Percentiles rank a stretch among this genome's conserved stretches.
Evolutionary conservation across 495 filamentous ascomycete genomes (phyloP).

Genomic region (Penicillium antarcticum): DNA sequence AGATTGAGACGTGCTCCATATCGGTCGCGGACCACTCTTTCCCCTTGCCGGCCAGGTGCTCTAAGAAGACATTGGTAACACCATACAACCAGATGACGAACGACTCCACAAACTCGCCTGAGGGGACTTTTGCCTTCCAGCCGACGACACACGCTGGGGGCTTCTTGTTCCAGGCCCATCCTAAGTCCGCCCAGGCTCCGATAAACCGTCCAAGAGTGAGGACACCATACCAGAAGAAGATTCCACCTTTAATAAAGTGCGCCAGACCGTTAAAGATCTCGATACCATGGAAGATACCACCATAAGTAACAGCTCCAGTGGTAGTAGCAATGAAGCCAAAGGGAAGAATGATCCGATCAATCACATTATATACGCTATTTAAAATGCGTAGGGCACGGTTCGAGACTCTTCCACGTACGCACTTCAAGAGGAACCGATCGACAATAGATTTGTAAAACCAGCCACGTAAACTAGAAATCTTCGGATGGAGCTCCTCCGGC

Average conservation of each 20-base stretch:
- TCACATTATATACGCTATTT: constrained; percentile 54
- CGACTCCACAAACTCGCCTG: constrained; percentile 86
- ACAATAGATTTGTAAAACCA: constrained; percentile 44
- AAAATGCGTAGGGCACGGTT: constrained; percentile 56
- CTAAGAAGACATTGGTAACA: constrained; percentile 84
- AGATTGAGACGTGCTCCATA: constrained; percentile 90
- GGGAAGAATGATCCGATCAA: constrained; percentile 62
- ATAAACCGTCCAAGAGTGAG: constrained; percentile 87
- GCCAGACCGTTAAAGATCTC: constrained; percentile 82
- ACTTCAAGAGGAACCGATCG: constrained; percentile 43
- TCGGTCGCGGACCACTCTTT: constrained; percentile 71
- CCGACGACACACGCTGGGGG: constrained; percentile 59
- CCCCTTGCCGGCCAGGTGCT: constrained; percentile 76
- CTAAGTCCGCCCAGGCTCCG: constrained; percentile 86
- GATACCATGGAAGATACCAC: constrained; percentile 61
- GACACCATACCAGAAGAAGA: constrained; percentile 91
- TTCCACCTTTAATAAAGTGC: constrained; percentile 92
- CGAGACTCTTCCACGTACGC: constrained; percentile 55
- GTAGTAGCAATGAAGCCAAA: constrained; percentile 63
- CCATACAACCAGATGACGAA: constrained; percentile 88
- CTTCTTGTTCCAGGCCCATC: constrained; percentile 94
- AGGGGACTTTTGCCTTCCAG: constrained; percentile 63
- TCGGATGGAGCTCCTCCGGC: constrained; percentile 43
- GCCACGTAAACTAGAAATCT: constrained; percentile 29
- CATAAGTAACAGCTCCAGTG: constrained; percentile 63